These are phyloP conservation scores for Ceratobasidium papillatum DNA, from an alignment of 1,284 basidiomycete genomes.

Conservation along the genomic window DNA sequence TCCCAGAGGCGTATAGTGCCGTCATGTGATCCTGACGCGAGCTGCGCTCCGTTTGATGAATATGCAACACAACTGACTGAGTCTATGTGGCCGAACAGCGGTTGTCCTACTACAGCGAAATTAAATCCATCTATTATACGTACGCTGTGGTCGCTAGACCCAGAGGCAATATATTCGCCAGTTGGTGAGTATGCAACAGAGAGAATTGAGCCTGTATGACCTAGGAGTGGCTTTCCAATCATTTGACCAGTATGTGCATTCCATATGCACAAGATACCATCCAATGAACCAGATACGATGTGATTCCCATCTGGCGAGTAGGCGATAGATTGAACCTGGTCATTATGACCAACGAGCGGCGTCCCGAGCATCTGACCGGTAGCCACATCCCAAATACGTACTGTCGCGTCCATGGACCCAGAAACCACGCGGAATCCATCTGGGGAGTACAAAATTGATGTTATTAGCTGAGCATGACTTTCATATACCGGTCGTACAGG, in stretches of 20 bases:
- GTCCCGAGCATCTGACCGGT: background rate
- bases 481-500: no score
- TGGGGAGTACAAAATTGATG: background rate
- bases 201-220: background rate
- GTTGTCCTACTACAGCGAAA: background rate
- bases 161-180: background rate
- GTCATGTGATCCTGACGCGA: background rate
- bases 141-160: background rate
- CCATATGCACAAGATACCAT: constrained; percentile 29
- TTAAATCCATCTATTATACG: background rate
- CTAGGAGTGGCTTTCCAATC: background rate
- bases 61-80: background rate
- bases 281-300: constrained; percentile 19
- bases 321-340: background rate
- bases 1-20: background rate
- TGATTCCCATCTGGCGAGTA: constrained; percentile 1
- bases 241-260: constrained; percentile 17
- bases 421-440: background rate
- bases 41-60: background rate
- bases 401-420: background rate
- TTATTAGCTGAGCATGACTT: background rate
- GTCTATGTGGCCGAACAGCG: background rate
- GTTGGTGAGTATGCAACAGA: background rate
- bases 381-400: background rate
- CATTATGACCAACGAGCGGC: background rate